Evolutionary conservation across 2,329 filamentous ascomycete genomes (phyloP).

Genomic region (Aspergillus unguis): DNA sequence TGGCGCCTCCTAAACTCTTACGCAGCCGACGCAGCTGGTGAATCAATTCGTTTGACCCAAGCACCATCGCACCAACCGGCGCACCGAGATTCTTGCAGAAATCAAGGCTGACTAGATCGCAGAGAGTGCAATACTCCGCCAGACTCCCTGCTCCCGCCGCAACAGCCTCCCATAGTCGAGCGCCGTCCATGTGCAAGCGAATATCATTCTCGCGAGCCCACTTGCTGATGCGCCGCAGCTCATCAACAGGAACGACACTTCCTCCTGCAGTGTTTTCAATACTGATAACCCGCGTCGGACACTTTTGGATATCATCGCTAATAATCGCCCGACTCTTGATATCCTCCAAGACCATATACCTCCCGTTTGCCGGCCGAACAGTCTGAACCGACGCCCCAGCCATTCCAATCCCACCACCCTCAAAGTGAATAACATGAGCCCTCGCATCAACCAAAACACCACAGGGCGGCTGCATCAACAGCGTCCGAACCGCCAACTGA

Average conservation of each 20-base stretch:
- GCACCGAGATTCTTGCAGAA: constrained; percentile 75
- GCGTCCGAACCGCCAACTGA: constrained; percentile 16
- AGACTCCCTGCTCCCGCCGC: constrained; percentile 62
- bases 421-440: constrained; percentile 16
- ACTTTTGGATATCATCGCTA: constrained; percentile 65
- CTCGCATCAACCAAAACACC: constrained; percentile 17
- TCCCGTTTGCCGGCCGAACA: constrained; percentile 9
- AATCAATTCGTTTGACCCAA: constrained; percentile 53
- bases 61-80: constrained; percentile 67
- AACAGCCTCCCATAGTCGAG: constrained; percentile 72
- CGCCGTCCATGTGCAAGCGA: constrained; percentile 66
- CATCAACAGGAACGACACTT: constrained; percentile 67
- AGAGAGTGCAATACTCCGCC: constrained; percentile 60
- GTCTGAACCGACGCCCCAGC: constrained; percentile 10
- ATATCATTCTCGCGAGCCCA: constrained; percentile 57
- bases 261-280: constrained; percentile 78
- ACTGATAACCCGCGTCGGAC: constrained; percentile 70
- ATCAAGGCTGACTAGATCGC: constrained; percentile 68
- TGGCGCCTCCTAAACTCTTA: constrained; percentile 72
- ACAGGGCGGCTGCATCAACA: constrained; percentile 16
- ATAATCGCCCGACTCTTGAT: constrained; percentile 1
- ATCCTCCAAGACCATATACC: constrained; percentile 14
- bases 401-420: constrained; percentile 17
- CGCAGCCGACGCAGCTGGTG: constrained; percentile 64
- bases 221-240: constrained; percentile 61